These are phyloP conservation scores for Perkinsela sp. DNA, from an alignment of 208 protist genomes.

Conservation along the genomic window DNA sequence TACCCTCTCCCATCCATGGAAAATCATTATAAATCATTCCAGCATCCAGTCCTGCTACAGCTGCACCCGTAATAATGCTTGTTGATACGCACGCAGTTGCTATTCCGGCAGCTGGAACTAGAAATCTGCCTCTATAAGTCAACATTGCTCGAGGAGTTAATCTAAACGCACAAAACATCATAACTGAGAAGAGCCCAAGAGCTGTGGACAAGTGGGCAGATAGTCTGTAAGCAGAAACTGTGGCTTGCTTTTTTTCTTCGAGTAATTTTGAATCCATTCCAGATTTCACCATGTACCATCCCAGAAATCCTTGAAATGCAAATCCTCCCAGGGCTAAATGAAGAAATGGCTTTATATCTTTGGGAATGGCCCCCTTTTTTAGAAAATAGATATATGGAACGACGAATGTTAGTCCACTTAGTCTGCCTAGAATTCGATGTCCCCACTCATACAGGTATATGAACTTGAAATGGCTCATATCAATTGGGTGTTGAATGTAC, in stretches of 20 bases:
- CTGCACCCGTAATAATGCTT: conserved; percentile 49
- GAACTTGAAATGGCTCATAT: conserved; percentile 81
- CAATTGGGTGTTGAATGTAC: conserved; percentile 57
- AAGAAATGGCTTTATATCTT: conserved; percentile 12
- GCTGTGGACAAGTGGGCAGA: conserved; percentile 70
- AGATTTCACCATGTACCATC: conserved; percentile 89
- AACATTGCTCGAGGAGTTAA: conserved; percentile 17
- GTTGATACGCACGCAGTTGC: conserved; percentile 28
- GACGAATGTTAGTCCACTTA: conserved; percentile 56
- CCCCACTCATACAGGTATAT: conserved; percentile 89
- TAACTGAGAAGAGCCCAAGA: conserved; percentile 66
- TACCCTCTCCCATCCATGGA: conserved; percentile 45
- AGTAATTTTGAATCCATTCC: conserved; percentile 61
- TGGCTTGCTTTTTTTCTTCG: conserved; percentile 33
- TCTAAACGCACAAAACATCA: conserved; percentile 38
- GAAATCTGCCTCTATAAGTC: conserved; percentile 11
- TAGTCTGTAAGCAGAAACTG: conserved; percentile 57
- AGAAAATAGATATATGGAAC: conserved; percentile 64
- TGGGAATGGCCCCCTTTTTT: conserved; percentile 18
- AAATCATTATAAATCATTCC: conserved; percentile 67
- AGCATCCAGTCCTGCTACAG: conserved; percentile 60
- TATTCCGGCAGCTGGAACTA: conserved; percentile 16
- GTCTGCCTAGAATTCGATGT: conserved; percentile 68
- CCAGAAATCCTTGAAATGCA: conserved; percentile 63
- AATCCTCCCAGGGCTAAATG: conserved; percentile 22